A percentile compares a stretch with the other conserved stretches of the same genome.
phyloP scores from a whole-genome alignment of 169 alveolate genomes.

The Eimeria necatrix region DNA sequence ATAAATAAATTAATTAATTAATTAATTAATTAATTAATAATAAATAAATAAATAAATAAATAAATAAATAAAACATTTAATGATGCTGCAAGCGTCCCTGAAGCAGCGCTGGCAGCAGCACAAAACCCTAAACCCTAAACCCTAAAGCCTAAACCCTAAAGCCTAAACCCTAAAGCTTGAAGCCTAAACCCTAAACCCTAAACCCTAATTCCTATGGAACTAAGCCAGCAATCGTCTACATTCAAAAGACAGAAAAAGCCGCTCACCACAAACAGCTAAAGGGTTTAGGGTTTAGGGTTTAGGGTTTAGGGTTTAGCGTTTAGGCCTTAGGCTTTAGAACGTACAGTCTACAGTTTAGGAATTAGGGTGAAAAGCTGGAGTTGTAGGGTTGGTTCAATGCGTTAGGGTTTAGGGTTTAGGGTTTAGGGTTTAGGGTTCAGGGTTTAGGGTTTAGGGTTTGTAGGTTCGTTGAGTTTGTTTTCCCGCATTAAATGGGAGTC shows the following conservation, averaged over 20 bases:
- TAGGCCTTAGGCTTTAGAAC: conserved; percentile 8
- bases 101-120: too few relatives aligned
- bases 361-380: not conserved
- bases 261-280: too few relatives aligned
- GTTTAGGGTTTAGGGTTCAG: too few relatives aligned
- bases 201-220: not conserved
- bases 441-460: conserved; percentile 31
- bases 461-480: not conserved
- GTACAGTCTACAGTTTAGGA: not conserved
- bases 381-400: not conserved
- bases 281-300: too few relatives aligned
- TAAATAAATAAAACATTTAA: too few relatives aligned
- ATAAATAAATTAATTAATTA: too few relatives aligned
- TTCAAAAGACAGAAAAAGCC: not conserved
- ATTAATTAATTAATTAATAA: too few relatives aligned
- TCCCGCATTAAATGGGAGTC: too few relatives aligned
- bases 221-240: not conserved
- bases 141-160: conserved; percentile 10
- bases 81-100: too few relatives aligned
- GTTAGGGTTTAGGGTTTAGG: conserved; percentile 15
- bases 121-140: conserved; percentile 16
- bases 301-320: not conserved
- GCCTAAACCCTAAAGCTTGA: conserved; percentile 32
- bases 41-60: too few relatives aligned
- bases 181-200: too few relatives aligned